phyloP scores from a whole-genome alignment of 2,329 filamentous ascomycete genomes.

The Meredithiella fracta region DNA sequence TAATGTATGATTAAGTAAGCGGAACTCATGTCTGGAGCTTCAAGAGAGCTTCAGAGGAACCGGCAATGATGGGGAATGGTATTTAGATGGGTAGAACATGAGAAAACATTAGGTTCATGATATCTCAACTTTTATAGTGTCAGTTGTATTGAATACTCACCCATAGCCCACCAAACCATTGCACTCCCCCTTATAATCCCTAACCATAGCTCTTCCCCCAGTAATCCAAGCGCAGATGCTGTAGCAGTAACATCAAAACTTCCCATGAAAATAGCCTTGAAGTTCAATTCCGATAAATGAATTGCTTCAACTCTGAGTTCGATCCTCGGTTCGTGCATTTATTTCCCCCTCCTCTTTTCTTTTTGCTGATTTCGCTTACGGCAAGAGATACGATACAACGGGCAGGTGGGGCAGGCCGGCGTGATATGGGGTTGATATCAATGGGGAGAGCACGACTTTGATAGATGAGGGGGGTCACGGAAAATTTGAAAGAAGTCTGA shows the following conservation, averaged over 20 bases:
- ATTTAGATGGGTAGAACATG: too few relatives aligned
- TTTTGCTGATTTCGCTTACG: background rate
- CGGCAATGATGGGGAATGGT: background rate
- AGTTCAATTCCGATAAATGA: background rate
- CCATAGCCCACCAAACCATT: background rate
- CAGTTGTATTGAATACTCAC: too few relatives aligned
- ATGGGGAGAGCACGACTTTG: too few relatives aligned
- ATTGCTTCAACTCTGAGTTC: slow-evolving; percentile 16
- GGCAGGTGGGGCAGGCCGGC: background rate
- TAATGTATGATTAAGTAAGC: background rate
- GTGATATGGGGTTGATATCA: too few relatives aligned
- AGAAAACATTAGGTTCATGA: too few relatives aligned
- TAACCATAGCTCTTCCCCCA: background rate
- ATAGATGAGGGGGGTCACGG: too few relatives aligned
- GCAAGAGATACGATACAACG: background rate
- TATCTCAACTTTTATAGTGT: too few relatives aligned
- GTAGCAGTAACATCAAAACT: slow-evolving; percentile 16
- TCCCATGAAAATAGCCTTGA: slow-evolving; percentile 14
- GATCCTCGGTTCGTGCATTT: slow-evolving; percentile 15
- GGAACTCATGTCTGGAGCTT: background rate
- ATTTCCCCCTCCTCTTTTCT: background rate
- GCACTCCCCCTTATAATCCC: background rate
- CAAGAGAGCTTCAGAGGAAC: background rate
- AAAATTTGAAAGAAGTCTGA: too few relatives aligned
- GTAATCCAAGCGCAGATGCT: slow-evolving; percentile 11